Evolutionary conservation across 2,329 filamentous ascomycete genomes (phyloP).

Genomic region (Beauveria sp.): DNA sequence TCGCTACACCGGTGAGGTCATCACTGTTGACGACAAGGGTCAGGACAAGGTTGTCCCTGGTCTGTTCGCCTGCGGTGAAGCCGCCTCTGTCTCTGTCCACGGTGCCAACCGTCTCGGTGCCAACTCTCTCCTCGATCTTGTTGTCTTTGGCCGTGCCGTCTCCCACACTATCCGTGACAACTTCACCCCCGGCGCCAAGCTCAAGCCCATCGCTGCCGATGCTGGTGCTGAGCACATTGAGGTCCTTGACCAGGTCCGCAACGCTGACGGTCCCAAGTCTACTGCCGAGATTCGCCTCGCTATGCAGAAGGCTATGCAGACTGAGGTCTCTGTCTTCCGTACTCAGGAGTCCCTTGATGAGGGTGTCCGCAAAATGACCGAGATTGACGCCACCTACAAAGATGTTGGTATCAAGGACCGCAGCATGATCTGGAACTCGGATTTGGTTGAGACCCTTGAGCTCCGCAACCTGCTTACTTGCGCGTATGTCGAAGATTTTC

Average conservation of each 20-base stretch:
- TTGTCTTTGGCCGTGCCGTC: conserved; percentile 96
- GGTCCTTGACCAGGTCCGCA: conserved; percentile 79
- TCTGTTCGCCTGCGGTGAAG: conserved; percentile 94
- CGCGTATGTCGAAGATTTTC: conserved; percentile 59
- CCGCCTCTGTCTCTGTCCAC: conserved; percentile 95
- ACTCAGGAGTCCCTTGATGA: conserved; percentile 90
- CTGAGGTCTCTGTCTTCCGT: conserved; percentile 92
- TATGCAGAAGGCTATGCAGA: conserved; percentile 99
- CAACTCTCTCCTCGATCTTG: conserved; percentile 95
- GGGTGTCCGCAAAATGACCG: conserved; percentile 79
- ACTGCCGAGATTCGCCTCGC: conserved; percentile 81
- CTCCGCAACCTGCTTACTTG: conserved; percentile 92
- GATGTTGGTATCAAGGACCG: conserved; percentile 94
- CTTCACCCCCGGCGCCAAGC: conserved; percentile 73
- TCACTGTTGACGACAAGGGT: conserved; percentile 78
- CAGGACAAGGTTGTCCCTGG: conserved; percentile 91
- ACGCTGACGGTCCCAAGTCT: conserved; percentile 73
- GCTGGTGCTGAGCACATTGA: conserved; percentile 82
- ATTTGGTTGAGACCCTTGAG: conserved; percentile 93
- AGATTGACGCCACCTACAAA: conserved; percentile 72
- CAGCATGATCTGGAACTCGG: conserved; percentile 99
- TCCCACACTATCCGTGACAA: conserved; percentile 96
- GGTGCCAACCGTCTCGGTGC: conserved; percentile 96
- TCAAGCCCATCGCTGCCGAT: conserved; percentile 73
- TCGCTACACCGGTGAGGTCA: conserved; percentile 91